phyloP scores from a whole-genome alignment of 345 rosid species.

The Corymbia maculata region DNA sequence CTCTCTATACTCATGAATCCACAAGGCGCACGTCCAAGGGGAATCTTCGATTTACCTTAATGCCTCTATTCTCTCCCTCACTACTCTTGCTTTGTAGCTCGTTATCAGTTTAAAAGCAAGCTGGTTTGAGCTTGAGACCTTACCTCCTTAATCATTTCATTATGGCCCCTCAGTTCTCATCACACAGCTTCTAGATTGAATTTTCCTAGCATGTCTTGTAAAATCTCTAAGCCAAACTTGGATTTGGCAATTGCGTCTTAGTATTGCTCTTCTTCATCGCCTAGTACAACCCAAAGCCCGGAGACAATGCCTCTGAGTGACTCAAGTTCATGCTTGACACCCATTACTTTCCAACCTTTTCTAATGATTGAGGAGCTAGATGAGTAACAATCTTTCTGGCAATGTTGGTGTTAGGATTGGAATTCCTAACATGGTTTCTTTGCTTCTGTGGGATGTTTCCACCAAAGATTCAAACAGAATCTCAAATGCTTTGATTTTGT shows the following conservation, averaged over 20 bases:
- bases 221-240: background rate
- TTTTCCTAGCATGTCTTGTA: background rate
- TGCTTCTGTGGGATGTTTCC: too few species aligned
- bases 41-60: background rate
- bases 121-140: background rate
- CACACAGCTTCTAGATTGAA: background rate
- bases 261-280: background rate
- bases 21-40: background rate
- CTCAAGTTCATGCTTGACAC: background rate
- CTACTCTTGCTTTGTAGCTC: background rate
- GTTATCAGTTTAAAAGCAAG: background rate
- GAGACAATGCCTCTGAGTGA: background rate
- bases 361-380: background rate
- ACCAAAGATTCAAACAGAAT: too few species aligned
- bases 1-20: background rate
- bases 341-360: background rate
- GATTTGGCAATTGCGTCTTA: background rate
- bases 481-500: too few species aligned
- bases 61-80: background rate
- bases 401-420: background rate
- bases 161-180: background rate
- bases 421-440: too few species aligned
- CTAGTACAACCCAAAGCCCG: background rate
- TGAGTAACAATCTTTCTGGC: background rate
- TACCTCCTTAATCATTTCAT: background rate